These are phyloP conservation scores for Phytophthora capsici DNA, from an alignment of 352 stramenopile genomes.

Conservation along the genomic window DNA sequence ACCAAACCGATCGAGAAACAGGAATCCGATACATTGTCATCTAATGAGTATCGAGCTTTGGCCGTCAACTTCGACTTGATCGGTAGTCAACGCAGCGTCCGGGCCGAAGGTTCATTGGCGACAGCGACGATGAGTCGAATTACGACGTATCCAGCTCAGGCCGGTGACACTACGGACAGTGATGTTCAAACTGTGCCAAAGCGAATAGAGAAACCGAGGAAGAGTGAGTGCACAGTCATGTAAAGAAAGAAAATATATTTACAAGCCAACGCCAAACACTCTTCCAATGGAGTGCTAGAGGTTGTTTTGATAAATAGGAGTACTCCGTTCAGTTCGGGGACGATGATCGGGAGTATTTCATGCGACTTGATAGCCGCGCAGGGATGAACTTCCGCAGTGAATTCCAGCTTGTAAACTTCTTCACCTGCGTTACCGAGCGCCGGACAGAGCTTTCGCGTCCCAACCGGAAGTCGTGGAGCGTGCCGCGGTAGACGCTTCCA, in stretches of 20 bases:
- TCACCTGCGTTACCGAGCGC: conserved; percentile 37
- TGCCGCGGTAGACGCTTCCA: conserved; percentile 69
- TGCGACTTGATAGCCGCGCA: conserved; percentile 29
- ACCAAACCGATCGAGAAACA: conserved; percentile 1
- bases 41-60: conserved; percentile 5
- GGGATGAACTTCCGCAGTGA: conserved; percentile 40
- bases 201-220: conserved; percentile 29
- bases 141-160: conserved; percentile 19
- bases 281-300: conserved; percentile 23
- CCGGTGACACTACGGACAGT: neutral
- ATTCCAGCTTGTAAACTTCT: conserved; percentile 48
- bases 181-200: conserved; percentile 20
- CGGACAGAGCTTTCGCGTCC: conserved; percentile 27
- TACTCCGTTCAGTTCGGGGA: conserved; percentile 22
- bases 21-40: conserved; percentile 4
- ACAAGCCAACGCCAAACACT: conserved; percentile 11
- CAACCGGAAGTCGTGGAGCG: conserved; percentile 55
- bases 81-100: conserved; percentile 24
- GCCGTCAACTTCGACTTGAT: conserved; percentile 11
- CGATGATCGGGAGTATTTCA: conserved; percentile 35
- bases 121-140: conserved; percentile 31
- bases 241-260: conserved; percentile 19
- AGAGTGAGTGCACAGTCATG: conserved; percentile 32
- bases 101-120: conserved; percentile 14
- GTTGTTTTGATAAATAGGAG: conserved; percentile 27